A percentile compares a stretch with the other conserved stretches of the same genome.
phyloP scores from a whole-genome alignment of 345 rosid species.

The Litchi chinensis region DNA sequence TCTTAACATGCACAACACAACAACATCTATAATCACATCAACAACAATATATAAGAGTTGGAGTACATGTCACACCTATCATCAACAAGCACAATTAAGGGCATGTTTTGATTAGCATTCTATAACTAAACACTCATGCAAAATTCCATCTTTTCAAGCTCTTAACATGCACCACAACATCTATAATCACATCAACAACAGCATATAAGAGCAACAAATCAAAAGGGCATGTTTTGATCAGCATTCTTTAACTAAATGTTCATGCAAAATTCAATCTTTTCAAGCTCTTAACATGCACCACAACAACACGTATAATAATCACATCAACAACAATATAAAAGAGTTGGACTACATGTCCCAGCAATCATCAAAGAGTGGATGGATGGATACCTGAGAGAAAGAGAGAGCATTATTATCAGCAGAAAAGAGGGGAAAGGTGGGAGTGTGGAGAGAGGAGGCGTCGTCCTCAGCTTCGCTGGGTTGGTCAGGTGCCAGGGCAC shows the following conservation, averaged over 20 bases:
- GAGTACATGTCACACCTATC: background rate
- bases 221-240: background rate
- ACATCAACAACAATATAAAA: background rate
- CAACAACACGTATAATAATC: background rate
- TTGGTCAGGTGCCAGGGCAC: slow-evolving; percentile 42
- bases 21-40: background rate
- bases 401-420: slow-evolving; percentile 23
- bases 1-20: background rate
- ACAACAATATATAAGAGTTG: background rate
- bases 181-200: too few species aligned
- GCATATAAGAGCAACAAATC: background rate
- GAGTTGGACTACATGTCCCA: background rate
- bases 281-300: background rate
- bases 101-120: background rate
- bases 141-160: background rate
- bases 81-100: background rate
- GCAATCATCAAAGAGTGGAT: background rate
- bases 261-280: background rate
- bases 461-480: slow-evolving; percentile 45
- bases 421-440: too few species aligned
- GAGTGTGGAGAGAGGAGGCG: too few species aligned
- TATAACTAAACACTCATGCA: background rate
- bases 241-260: background rate
- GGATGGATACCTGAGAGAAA: slow-evolving; percentile 49
- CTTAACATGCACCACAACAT: background rate